Conservation (phyloP, 768 basidiomycete genomes). For the Megacollybia marginata region DNA sequence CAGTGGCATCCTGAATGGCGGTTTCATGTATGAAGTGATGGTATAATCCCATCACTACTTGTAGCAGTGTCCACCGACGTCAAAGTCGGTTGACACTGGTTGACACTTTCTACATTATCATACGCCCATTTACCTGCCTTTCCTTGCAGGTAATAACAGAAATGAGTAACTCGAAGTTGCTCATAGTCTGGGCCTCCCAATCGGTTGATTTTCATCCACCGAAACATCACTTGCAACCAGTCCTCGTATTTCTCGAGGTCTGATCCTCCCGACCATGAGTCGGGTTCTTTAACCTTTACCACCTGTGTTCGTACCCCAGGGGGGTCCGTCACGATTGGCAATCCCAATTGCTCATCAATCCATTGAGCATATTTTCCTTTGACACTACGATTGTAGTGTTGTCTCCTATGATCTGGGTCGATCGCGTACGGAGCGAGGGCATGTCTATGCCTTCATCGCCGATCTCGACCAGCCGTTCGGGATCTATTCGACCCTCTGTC, state of each 20-base stretch:
- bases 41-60: neutral
- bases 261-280: neutral
- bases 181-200: neutral
- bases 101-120: neutral
- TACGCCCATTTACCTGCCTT: neutral
- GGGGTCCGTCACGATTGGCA: no score
- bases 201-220: neutral
- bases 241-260: neutral
- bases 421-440: no score
- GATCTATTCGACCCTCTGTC: no score
- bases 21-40: neutral
- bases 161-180: neutral
- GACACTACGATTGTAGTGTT: no score
- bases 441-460: no score
- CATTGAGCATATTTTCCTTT: no score
- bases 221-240: neutral
- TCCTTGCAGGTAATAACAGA: neutral
- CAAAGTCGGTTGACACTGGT: no score
- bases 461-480: no score
- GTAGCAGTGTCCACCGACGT: no score
- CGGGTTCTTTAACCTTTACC: neutral
- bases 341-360: no score
- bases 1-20: neutral
- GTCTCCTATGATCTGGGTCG: no score
- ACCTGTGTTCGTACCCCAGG: neutral